Conservation (phyloP, 108 stramenopile species). For the Asterionellopsis glacialis region DNA sequence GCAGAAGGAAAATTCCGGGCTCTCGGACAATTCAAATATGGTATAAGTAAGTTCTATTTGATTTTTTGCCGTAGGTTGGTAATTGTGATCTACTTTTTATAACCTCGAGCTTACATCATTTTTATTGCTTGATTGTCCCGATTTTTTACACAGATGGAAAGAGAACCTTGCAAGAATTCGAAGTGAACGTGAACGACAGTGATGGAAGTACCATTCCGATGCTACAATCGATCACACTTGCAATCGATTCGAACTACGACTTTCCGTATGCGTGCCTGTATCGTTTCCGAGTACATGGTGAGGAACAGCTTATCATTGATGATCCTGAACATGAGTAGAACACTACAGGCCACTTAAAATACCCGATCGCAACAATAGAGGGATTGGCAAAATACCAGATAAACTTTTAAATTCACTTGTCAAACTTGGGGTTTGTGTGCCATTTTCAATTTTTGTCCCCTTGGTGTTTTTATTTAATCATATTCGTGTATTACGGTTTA, state of each 20-base stretch:
- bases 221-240: conserved; percentile 59
- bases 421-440: no score
- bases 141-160: conserved; percentile 1
- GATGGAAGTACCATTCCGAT: conserved; percentile 43
- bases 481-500: no score
- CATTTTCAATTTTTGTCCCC: no score
- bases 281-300: conserved; percentile 77
- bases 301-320: no score
- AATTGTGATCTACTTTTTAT: no score
- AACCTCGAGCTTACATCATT: not conserved
- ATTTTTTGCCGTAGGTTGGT: not conserved
- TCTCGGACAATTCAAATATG: conserved; percentile 57
- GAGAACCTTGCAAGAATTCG: conserved; percentile 49
- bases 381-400: no score
- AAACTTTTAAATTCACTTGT: no score
- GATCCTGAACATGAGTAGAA: no score
- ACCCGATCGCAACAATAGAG: no score
- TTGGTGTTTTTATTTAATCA: no score
- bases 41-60: conserved; percentile 8
- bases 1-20: conserved; percentile 48
- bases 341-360: no score
- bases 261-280: conserved; percentile 69
- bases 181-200: conserved; percentile 25
- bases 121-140: not conserved
- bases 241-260: conserved; percentile 80